phyloP scores from a whole-genome alignment of 495 filamentous ascomycete genomes.

The Penicillium mononematosum region DNA sequence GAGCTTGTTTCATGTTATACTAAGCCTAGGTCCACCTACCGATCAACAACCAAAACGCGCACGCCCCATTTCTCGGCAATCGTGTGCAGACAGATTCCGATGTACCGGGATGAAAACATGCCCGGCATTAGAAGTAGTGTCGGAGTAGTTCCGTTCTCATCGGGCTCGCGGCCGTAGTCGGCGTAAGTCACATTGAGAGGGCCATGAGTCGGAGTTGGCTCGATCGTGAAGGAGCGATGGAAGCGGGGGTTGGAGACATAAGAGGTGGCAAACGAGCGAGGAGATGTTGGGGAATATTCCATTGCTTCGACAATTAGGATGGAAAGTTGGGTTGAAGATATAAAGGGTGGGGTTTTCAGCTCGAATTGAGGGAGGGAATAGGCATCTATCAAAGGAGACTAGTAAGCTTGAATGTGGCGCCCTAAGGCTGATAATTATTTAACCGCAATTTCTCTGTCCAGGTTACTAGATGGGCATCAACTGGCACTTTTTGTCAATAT shows the following conservation, averaged over 20 bases:
- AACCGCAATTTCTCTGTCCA: not conserved
- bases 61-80: conserved; percentile 33
- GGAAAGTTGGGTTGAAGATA: not conserved
- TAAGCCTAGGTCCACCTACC: conserved; percentile 4
- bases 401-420: not conserved
- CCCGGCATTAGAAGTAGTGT: conserved; percentile 33
- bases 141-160: conserved; percentile 8
- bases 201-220: conserved; percentile 18
- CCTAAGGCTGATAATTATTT: not conserved
- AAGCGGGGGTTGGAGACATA: conserved; percentile 31
- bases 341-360: not conserved
- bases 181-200: conserved; percentile 29
- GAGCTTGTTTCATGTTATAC: not conserved
- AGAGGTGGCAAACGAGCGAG: conserved; percentile 9
- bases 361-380: not conserved
- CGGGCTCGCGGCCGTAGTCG: conserved; percentile 20
- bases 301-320: not conserved
- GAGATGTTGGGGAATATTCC: conserved; percentile 5
- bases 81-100: conserved; percentile 25
- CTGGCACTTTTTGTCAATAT: not conserved
- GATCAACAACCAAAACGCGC: conserved; percentile 33
- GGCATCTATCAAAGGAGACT: not conserved
- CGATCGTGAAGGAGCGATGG: conserved; percentile 27
- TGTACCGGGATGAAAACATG: conserved; percentile 38
- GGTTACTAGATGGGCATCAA: not conserved